phyloP scores from a whole-genome alignment of 2,329 filamentous ascomycete species.

The Diaporthe longicolla region DNA sequence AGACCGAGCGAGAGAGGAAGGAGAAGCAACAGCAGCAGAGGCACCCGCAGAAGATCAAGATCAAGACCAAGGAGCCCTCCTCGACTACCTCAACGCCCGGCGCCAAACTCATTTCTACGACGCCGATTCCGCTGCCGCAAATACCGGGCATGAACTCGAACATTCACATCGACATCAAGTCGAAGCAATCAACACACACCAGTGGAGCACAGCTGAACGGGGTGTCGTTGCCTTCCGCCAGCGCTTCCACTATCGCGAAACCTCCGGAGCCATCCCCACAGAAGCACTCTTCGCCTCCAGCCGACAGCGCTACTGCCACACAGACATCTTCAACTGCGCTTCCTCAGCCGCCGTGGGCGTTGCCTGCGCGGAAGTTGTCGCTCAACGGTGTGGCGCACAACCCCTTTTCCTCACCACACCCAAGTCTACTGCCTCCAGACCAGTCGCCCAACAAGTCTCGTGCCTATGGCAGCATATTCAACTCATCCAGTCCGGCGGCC shows the following conservation, averaged over 20 bases:
- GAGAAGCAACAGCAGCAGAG: slow-evolving; percentile 75
- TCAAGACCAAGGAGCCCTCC: slow-evolving; percentile 61
- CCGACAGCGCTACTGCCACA: slow-evolving; percentile 21
- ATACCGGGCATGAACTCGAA: slow-evolving; percentile 35
- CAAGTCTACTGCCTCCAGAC: slow-evolving; percentile 57
- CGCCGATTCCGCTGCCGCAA: slow-evolving; percentile 42
- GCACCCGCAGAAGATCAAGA: slow-evolving; percentile 65
- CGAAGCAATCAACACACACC: slow-evolving; percentile 33
- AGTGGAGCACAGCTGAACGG: slow-evolving; percentile 36
- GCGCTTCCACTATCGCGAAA: slow-evolving; percentile 28
- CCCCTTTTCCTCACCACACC: slow-evolving; percentile 60
- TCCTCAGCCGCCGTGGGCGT: slow-evolving; percentile 22
- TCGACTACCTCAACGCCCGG: slow-evolving; percentile 46
- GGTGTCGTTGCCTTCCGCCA: slow-evolving; percentile 36
- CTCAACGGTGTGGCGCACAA: slow-evolving; percentile 53
- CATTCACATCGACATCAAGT: too few relatives aligned
- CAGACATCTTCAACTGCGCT: slow-evolving; percentile 29
- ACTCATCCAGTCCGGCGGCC: slow-evolving; percentile 49
- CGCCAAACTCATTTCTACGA: slow-evolving; percentile 46
- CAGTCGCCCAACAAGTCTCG: slow-evolving; percentile 58
- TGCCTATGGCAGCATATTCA: slow-evolving; percentile 56
- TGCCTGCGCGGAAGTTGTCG: slow-evolving; percentile 45
- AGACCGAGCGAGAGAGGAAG: slow-evolving; percentile 65
- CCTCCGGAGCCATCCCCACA: slow-evolving; percentile 41
- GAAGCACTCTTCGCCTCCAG: slow-evolving; percentile 40